Conservation (phyloP, 2,329 filamentous ascomycete genomes). For the Acrocalymma vagum region DNA sequence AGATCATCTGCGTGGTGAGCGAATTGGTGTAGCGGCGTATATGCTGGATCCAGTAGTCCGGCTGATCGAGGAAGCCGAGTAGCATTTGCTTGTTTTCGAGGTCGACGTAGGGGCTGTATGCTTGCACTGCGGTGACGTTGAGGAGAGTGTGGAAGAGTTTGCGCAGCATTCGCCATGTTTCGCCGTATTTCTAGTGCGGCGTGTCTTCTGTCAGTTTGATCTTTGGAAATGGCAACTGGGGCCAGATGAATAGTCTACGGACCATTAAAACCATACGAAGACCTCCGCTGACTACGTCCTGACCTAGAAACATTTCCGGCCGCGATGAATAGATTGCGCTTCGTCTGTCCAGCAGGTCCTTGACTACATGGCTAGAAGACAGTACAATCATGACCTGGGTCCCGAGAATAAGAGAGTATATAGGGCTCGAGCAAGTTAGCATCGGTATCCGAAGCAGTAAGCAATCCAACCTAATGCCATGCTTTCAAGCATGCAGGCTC, state of each 20-base stretch:
- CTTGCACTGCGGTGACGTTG: conserved; percentile 25
- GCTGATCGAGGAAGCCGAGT: conserved; percentile 55
- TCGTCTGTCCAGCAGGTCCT: conserved; percentile 62
- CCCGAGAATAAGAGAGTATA: conserved; percentile 62
- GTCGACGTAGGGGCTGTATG: conserved; percentile 60
- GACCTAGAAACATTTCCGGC: conserved; percentile 36
- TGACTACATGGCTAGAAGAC: conserved; percentile 55
- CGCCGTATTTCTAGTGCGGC: conserved; percentile 22
- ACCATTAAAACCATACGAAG: conserved; percentile 23
- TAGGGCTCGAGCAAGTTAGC: no score
- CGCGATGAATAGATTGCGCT: conserved; percentile 61
- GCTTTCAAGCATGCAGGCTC: no score
- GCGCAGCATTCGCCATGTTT: conserved; percentile 24
- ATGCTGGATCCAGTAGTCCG: conserved; percentile 53
- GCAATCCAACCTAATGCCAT: no score
- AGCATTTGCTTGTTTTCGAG: conserved; percentile 66
- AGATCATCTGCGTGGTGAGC: conserved; percentile 60
- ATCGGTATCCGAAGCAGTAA: no score
- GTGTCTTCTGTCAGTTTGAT: conserved; percentile 15
- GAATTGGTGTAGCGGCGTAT: conserved; percentile 60
- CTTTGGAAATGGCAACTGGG: background rate
- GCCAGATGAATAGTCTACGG: background rate
- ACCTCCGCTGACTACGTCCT: conserved; percentile 14
- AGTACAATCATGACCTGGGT: conserved; percentile 59
- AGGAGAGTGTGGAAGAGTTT: conserved; percentile 28